phyloP scores from a whole-genome alignment of 805 yeast genomes.

The Saccharomycopsis fermentans region DNA sequence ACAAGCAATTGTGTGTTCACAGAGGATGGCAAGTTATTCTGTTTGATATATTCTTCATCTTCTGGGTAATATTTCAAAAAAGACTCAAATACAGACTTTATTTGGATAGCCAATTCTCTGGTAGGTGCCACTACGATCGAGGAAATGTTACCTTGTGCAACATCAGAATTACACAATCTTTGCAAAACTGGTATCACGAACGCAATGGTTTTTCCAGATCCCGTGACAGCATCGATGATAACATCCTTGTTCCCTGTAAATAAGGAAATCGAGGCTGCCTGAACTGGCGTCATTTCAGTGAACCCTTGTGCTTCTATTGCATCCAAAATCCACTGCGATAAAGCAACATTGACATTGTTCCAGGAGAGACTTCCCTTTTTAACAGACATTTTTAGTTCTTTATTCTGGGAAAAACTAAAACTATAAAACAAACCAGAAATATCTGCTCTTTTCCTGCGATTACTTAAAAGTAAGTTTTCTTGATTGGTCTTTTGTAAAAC shows the following conservation, averaged over 20 bases:
- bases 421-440: too few species aligned
- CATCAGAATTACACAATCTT: conserved; percentile 35
- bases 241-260: conserved; percentile 82
- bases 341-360: conserved; percentile 6
- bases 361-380: conserved; percentile 10
- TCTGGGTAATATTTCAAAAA: conserved; percentile 51
- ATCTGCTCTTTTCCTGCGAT: not conserved
- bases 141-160: conserved; percentile 50
- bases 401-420: not conserved
- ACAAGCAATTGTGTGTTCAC: conserved; percentile 54
- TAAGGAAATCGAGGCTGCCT: conserved; percentile 87
- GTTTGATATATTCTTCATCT: conserved; percentile 22
- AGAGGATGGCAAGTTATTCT: conserved; percentile 1
- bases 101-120: conserved; percentile 61
- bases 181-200: conserved; percentile 77
- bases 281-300: conserved; percentile 88
- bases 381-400: not conserved
- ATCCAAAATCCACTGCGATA: conserved; percentile 22
- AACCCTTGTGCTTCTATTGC: conserved; percentile 72
- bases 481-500: not conserved
- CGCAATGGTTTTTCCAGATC: conserved; percentile 96
- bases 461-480: not conserved
- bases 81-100: conserved; percentile 51
- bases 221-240: conserved; percentile 94
- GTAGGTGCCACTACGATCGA: conserved; percentile 64